Percentiles rank a stretch among this genome's conserved stretches.
Conservation (phyloP, 345 rosid genomes). For the Cochlearia excelsa region DNA sequence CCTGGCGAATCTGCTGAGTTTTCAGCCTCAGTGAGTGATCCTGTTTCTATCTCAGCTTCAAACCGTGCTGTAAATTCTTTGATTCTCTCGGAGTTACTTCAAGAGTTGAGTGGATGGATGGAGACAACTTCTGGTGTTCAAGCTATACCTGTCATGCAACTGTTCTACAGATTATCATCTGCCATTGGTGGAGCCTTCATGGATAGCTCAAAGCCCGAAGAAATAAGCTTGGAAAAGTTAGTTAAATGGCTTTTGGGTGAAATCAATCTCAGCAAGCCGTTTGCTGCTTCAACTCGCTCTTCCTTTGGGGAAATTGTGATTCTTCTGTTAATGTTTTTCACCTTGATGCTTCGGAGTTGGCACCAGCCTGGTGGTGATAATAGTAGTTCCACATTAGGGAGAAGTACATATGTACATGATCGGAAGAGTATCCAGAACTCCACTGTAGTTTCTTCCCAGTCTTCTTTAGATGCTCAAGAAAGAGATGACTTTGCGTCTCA, state of each 20-base stretch:
- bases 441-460: slow-evolving; percentile 48
- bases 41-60: slow-evolving; percentile 91
- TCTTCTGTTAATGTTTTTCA: slow-evolving; percentile 95
- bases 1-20: slow-evolving; percentile 81
- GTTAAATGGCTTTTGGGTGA: slow-evolving; percentile 87
- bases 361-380: slow-evolving; percentile 90
- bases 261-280: slow-evolving; percentile 68
- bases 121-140: slow-evolving; percentile 69
- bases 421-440: slow-evolving; percentile 51
- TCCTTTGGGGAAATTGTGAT: slow-evolving; percentile 87
- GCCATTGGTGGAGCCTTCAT: slow-evolving; percentile 94
- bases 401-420: slow-evolving; percentile 57
- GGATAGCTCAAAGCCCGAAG: slow-evolving; percentile 85
- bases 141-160: slow-evolving; percentile 94
- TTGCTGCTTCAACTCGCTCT: slow-evolving; percentile 60
- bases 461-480: slow-evolving; percentile 67
- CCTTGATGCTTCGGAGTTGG: slow-evolving; percentile 99
- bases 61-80: slow-evolving; percentile 87
- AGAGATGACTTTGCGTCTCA: slow-evolving; percentile 81
- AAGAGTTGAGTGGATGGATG: slow-evolving; percentile 97
- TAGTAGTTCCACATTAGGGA: slow-evolving; percentile 49
- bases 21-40: slow-evolving; percentile 63
- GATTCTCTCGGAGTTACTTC: slow-evolving; percentile 88
- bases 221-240: slow-evolving; percentile 76
- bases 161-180: slow-evolving; percentile 92